Evolutionary conservation across 306 rosid species (phyloP), one percentile per base, ranked within the genome.

Genomic region (Cucurbita ficifolia): DNA sequence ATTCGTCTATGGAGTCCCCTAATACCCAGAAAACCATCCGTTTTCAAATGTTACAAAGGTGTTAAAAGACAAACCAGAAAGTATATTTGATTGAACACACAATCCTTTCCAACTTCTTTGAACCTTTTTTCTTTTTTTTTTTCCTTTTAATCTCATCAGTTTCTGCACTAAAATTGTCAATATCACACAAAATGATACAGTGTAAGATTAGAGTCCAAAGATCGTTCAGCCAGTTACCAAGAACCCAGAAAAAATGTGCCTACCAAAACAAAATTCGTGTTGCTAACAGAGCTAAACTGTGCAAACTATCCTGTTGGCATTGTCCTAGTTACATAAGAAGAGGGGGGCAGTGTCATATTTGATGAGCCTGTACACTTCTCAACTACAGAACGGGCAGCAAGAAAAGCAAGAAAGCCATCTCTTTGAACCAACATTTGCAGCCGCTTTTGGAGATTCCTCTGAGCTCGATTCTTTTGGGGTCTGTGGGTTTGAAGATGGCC

Each of bases 371-470:
- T 74, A 57, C 68, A 74, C 57, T 79, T 77, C 68, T 76, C 77
- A 81, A 38, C 59, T 11, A 75, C 81, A 72, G 40, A 40, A 80
- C 24, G 73, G 7, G 75, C 92, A 87, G 54, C 90, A 88, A 48
- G 84, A 5, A 72, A 91, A 85, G 82, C 90, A 91, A 77, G 77
- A 12, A 7, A 91, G 40, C 87, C 86, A 88, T 59, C 13, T 79
- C 10, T 33, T 79, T 18, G 50, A 74, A 33, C 75, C 36, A 16
- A 49, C 14, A 2, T 54, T 7, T 58, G 74, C 60, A 58, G 52
- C 46, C 21, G 81, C 13, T 64, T 78, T 76, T 1, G 83, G 59
- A 14, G 82, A 6, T 42, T 74, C 79, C 49, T 52, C 76, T 48
- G 65, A 56, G 36, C 46, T 72, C 18, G 80, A 8, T 70, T 79